A percentile compares a stretch with the other conserved stretches of the same genome.
Evolutionary conservation across 2,329 filamentous ascomycete species (phyloP).

Genomic region (Beauveria bassiana): DNA sequence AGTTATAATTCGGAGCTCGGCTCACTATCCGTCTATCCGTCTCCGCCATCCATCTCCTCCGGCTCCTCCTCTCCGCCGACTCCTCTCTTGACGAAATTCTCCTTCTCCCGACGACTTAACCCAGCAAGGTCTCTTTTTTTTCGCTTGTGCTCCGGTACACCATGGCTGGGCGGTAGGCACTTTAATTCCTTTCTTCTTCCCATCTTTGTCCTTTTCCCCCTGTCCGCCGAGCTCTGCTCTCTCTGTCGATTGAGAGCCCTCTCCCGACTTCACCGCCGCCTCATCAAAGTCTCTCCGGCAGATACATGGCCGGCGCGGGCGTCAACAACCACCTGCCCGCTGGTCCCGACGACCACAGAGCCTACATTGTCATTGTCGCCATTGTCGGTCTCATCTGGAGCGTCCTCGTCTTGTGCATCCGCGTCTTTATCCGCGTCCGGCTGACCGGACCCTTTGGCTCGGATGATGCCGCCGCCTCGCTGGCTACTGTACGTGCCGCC

Average conservation of each 20-base stretch:
- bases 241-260: not conserved
- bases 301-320: constrained; percentile 1
- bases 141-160: not conserved
- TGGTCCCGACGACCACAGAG: constrained; percentile 12
- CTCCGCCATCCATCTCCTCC: not conserved
- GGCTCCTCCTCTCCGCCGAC: not conserved
- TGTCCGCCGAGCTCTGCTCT: not conserved
- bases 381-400: constrained; percentile 15
- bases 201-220: not conserved
- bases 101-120: not conserved
- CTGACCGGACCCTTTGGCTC: constrained; percentile 13
- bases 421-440: constrained; percentile 14
- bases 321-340: constrained; percentile 8
- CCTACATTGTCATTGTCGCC: constrained; percentile 14
- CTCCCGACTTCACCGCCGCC: not conserved
- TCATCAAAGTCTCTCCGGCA: not conserved
- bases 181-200: not conserved
- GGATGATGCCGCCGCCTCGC: constrained; percentile 12
- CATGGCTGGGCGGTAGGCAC: not conserved
- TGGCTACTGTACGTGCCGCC: constrained; percentile 13
- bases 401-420: constrained; percentile 13
- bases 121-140: not conserved
- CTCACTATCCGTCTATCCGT: not conserved
- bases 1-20: not conserved
- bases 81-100: not conserved